Percentiles rank a stretch among this genome's conserved stretches.
Conservation (phyloP, 1,139 yeast species). For the Pichia cactophila region DNA sequence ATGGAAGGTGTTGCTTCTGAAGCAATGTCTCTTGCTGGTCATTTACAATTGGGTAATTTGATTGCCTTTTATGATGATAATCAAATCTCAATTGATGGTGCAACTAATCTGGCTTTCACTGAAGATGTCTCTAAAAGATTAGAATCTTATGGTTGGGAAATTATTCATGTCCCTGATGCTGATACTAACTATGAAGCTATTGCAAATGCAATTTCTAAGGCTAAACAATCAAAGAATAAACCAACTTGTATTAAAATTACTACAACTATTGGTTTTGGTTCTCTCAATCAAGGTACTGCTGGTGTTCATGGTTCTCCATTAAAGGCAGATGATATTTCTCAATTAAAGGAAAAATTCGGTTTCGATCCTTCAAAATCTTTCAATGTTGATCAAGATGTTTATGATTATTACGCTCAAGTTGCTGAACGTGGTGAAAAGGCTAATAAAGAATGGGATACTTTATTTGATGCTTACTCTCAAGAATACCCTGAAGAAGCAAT, state of each 20-base stretch:
- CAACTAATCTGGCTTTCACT: conserved; percentile 84
- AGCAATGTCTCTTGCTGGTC: conserved; percentile 94
- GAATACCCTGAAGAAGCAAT: conserved; percentile 77
- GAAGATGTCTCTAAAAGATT: conserved; percentile 86
- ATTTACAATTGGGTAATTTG: conserved; percentile 86
- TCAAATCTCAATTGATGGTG: conserved; percentile 95
- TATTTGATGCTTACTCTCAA: conserved; percentile 53
- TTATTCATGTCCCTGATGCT: conserved; percentile 70
- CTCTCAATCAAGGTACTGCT: conserved; percentile 78
- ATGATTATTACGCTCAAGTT: conserved; percentile 57
- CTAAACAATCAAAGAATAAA: conserved; percentile 61
- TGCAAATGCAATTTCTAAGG: conserved; percentile 63
- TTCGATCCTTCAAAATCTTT: conserved; percentile 83
- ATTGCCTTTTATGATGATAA: conserved; percentile 97
- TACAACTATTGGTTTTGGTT: conserved; percentile 95
- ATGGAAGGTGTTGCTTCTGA: conserved; percentile 98
- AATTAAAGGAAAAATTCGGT: conserved; percentile 78
- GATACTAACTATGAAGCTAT: conserved; percentile 72
- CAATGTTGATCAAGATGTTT: conserved; percentile 77
- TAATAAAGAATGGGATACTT: conserved; percentile 68
- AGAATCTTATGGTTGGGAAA: conserved; percentile 94
- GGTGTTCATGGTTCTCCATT: conserved; percentile 97
- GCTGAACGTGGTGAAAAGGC: conserved; percentile 54
- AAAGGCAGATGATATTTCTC: conserved; percentile 87
- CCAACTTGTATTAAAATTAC: conserved; percentile 87